Evolutionary conservation across 2,329 filamentous ascomycete species (phyloP), one percentile per base, ranked within the genome.

Genomic region (Sporothrix euskadiensis): DNA sequence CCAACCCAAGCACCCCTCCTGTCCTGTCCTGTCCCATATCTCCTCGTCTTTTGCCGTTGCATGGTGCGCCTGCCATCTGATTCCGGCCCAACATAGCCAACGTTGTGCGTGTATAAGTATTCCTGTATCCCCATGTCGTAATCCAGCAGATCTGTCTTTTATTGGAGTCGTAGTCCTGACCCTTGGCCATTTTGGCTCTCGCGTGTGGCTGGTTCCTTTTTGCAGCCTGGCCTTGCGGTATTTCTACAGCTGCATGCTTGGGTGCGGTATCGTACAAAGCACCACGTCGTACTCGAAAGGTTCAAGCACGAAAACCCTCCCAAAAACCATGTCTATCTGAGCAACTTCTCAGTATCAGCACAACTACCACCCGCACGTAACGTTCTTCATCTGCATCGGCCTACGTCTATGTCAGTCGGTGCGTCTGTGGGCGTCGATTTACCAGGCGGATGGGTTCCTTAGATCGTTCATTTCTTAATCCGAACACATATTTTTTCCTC

Each of bases 381-480:
- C 44, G 12, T 49, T 49, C 19, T 39, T 10, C 16, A 19, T 26
- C 19, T 44, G 59, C n/a, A n/a, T 16, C 59, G 5, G 32, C n/a
- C 10, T 66, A 12, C 10, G 61, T 47, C 61, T 47, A 39, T 44
- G 39, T 65, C 61, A n/a, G 4, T 52, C 30, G 30, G 66, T 69
- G 47, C 16, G 49, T 41, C 7, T 35, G n/a, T 32, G 49, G 32
- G 35, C 49, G 35, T 70, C 52, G 68, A 57, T 44, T 44, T 70
- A 52, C 66, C 49, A 56, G n/a, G 19, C 35, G 30, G 49, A 70
- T 44, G 68, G 52, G 35, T 70, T 57, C 30, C 41, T 32, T 57
- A 59, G 68, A 59, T 70, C 68, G 52, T 57, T 70, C 32, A 59
- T 39, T 39, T 69, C 32, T 54, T 54, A 69, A 26, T 14, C 26